These are phyloP conservation scores for Cytospora schulzeri DNA, from an alignment of 2,329 filamentous ascomycete species.

Conservation along the genomic window DNA sequence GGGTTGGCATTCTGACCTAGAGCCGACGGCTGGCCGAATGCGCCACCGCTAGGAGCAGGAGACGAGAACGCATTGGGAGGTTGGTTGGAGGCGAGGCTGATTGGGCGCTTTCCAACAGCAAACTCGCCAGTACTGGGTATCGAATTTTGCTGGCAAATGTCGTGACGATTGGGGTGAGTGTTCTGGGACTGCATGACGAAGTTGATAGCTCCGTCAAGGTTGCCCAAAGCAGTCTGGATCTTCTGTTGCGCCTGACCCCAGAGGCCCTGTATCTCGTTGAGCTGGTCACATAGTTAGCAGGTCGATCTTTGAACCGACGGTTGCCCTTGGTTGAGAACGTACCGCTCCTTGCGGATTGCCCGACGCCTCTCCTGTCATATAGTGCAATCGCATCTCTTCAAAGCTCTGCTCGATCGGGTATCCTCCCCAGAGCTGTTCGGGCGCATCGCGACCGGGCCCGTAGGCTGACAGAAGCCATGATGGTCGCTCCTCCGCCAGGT, in stretches of 20 bases:
- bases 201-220: constrained; percentile 71
- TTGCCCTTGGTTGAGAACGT: constrained; percentile 31
- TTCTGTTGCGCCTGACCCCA: constrained; percentile 69
- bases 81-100: constrained; percentile 23
- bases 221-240: constrained; percentile 68
- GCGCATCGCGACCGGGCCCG: constrained; percentile 74
- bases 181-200: constrained; percentile 68
- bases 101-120: constrained; percentile 40
- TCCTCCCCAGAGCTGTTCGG: constrained; percentile 82
- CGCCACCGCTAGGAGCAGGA: constrained; percentile 27
- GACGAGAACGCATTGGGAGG: constrained; percentile 34
- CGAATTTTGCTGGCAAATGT: constrained; percentile 57
- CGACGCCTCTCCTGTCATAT: constrained; percentile 58
- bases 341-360: constrained; percentile 62
- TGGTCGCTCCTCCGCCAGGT: constrained; percentile 72
- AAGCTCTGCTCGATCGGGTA: constrained; percentile 79
- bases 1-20: constrained; percentile 39
- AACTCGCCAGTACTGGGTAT: constrained; percentile 50
- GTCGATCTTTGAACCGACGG: constrained; percentile 27
- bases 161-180: constrained; percentile 74
- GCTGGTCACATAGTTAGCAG: constrained; percentile 41
- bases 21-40: constrained; percentile 46
- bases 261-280: constrained; percentile 62
- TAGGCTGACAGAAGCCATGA: constrained; percentile 88
- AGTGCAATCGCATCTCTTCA: constrained; percentile 83